Evolutionary conservation across 257 asterid species (phyloP).

Genomic region (Przewalskia tangutica): DNA sequence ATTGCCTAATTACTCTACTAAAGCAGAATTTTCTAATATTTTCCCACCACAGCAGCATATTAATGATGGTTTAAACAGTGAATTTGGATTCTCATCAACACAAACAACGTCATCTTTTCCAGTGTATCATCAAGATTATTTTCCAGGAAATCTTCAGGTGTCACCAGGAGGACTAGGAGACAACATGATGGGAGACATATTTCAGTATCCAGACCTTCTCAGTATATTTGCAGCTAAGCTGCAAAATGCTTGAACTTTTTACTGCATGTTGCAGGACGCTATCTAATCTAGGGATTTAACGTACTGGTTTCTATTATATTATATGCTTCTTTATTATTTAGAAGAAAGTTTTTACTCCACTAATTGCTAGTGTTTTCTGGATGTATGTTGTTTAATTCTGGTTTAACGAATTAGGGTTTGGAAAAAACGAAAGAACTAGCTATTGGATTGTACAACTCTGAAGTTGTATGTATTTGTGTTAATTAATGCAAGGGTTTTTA

Average conservation of each 20-base stretch:
- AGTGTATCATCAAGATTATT: conserved; percentile 6
- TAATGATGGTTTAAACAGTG: conserved; percentile 13
- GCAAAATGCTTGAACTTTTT: conserved; percentile 20
- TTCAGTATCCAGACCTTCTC: conserved; percentile 14
- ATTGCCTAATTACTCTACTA: not conserved
- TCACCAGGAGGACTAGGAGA: conserved; percentile 13
- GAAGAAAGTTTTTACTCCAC: not conserved
- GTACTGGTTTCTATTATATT: not conserved
- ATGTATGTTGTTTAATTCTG: not conserved
- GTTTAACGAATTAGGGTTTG: not conserved
- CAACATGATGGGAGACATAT: conserved; percentile 12
- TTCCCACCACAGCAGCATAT: conserved; percentile 9
- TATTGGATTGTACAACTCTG: not conserved
- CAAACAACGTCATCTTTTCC: conserved; percentile 2
- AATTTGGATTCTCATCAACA: conserved; percentile 1
- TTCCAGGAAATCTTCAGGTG: conserved; percentile 2
- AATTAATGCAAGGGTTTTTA: not conserved
- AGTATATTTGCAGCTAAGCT: conserved; percentile 19
- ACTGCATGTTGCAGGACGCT: not conserved
- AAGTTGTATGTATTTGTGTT: not conserved
- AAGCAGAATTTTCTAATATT: conserved; percentile 5
- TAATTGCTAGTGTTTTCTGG: not conserved
- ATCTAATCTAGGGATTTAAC: not conserved
- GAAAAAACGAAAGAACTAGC: no score
- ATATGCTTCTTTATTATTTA: not conserved